Evolutionary conservation across 2,329 filamentous ascomycete species (phyloP).

Genomic region (Dichotomopilus funicola): DNA sequence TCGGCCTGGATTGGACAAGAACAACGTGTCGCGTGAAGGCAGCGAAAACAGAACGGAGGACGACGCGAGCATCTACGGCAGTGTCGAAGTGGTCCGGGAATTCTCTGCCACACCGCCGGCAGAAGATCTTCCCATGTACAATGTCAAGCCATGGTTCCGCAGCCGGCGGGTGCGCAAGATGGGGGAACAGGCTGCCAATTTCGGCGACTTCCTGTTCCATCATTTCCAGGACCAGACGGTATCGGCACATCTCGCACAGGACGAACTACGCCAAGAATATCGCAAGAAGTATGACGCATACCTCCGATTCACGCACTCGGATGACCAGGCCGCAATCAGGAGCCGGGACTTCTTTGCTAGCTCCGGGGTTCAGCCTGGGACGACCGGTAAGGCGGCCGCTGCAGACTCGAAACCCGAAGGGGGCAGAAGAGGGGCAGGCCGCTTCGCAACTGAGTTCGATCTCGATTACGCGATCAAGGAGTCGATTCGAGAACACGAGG

Average conservation of each 20-base stretch:
- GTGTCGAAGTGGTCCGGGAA: constrained; percentile 43
- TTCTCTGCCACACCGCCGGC: constrained; percentile 49
- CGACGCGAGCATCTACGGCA: constrained; percentile 46
- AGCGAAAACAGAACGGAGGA: constrained; percentile 50
- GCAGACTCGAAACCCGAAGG: constrained; percentile 53
- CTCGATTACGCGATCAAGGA: constrained; percentile 65
- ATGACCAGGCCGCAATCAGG: constrained; percentile 48
- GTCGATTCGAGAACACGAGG: constrained; percentile 64
- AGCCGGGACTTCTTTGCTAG: constrained; percentile 49
- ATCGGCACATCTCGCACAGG: constrained; percentile 34
- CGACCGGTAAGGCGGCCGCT: constrained; percentile 33
- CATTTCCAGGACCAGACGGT: constrained; percentile 39
- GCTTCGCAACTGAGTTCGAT: constrained; percentile 66
- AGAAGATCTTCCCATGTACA: constrained; percentile 46
- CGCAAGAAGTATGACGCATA: constrained; percentile 44
- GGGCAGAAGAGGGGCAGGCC: constrained; percentile 40
- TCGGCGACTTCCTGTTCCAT: constrained; percentile 42
- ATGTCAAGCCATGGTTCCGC: constrained; percentile 41
- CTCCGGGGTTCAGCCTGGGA: constrained; percentile 31
- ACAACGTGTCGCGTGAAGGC: constrained; percentile 45
- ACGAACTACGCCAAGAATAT: constrained; percentile 37
- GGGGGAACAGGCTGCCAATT: constrained; percentile 33
- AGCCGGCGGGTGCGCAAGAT: constrained; percentile 40
- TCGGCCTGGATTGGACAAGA: constrained; percentile 26
- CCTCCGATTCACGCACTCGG: constrained; percentile 49